phyloP scores from a whole-genome alignment of 2,329 filamentous ascomycete genomes.

The Gaeumannomyces sp. region DNA sequence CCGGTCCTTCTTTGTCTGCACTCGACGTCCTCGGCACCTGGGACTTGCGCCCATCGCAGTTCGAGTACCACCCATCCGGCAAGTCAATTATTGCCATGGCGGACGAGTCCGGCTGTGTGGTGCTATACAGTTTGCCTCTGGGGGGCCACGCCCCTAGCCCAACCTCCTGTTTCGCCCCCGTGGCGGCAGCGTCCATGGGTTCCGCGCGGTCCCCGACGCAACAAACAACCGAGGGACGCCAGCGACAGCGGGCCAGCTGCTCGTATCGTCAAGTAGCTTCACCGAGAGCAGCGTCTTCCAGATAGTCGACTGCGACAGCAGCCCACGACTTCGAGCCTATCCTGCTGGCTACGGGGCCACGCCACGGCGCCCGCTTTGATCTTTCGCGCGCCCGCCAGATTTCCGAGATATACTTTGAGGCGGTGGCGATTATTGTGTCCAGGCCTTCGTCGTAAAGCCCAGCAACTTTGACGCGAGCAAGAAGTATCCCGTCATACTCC shows the following conservation, averaged over 20 bases:
- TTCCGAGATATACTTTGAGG: slow-evolving; percentile 35
- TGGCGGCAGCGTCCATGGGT: slow-evolving; percentile 20
- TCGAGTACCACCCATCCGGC: slow-evolving; percentile 29
- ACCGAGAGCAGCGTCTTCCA: slow-evolving; percentile 33
- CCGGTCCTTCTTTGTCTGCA: slow-evolving; percentile 17
- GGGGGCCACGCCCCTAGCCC: slow-evolving; percentile 19
- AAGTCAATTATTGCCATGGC: slow-evolving; percentile 28
- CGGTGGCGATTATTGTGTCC: slow-evolving; percentile 26
- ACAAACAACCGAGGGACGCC: neutral
- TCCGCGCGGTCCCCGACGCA: slow-evolving; percentile 14
- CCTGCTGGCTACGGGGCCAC: slow-evolving; percentile 25
- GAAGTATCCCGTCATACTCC: slow-evolving; percentile 31
- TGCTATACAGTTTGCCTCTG: slow-evolving; percentile 29
- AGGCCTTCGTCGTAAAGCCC: slow-evolving; percentile 34
- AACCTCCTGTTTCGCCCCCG: slow-evolving; percentile 19
- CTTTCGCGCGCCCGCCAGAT: slow-evolving; percentile 28
- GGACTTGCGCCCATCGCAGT: slow-evolving; percentile 23
- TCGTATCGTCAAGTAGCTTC: slow-evolving; percentile 31
- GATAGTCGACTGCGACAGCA: slow-evolving; percentile 23
- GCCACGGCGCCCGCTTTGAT: slow-evolving; percentile 25
- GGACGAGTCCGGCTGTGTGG: slow-evolving; percentile 26
- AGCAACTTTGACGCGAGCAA: slow-evolving; percentile 28
- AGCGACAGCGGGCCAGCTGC: slow-evolving; percentile 17
- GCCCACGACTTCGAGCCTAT: slow-evolving; percentile 15
- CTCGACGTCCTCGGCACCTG: slow-evolving; percentile 24